These are phyloP conservation scores for Parsonsia alboflavescens DNA, from an alignment of 257 asterid genomes.

Conservation along the genomic window DNA sequence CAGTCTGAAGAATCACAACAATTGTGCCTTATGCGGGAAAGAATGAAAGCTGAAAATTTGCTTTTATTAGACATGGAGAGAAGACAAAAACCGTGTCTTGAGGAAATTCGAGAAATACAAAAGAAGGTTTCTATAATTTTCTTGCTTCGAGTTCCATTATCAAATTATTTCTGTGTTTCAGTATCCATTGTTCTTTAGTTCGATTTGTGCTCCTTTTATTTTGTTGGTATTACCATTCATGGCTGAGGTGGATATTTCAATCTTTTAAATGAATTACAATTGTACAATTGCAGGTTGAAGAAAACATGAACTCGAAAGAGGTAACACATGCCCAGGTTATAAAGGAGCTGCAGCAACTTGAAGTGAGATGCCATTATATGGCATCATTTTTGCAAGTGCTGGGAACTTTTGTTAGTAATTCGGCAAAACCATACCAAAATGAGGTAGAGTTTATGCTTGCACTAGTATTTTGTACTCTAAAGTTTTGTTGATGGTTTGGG, in stretches of 20 bases:
- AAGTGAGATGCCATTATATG: constrained; percentile 56
- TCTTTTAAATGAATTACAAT: constrained; percentile 8
- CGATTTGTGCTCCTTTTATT: background rate
- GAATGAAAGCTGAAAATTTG: constrained; percentile 67
- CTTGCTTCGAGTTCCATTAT: constrained; percentile 2
- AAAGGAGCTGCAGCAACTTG: constrained; percentile 53
- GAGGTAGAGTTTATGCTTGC: constrained; percentile 48
- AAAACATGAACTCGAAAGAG: constrained; percentile 81
- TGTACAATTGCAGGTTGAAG: constrained; percentile 57
- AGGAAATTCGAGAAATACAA: constrained; percentile 72
- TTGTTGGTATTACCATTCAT: background rate
- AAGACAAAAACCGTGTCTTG: constrained; percentile 82
- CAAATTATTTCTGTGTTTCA: background rate
- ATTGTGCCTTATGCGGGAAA: constrained; percentile 47
- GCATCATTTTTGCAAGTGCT: constrained; percentile 59
- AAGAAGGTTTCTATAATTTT: constrained; percentile 56
- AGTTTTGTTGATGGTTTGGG: background rate
- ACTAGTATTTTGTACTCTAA: background rate
- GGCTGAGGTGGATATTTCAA: background rate
- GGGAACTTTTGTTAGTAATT: constrained; percentile 46
- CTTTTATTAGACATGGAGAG: constrained; percentile 86
- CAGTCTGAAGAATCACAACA: constrained; percentile 89
- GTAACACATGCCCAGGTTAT: constrained; percentile 59
- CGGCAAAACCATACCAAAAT: constrained; percentile 45
- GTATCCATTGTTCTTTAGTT: background rate